phyloP scores from a whole-genome alignment of 495 filamentous ascomycete species.

The Tricharina praecox region DNA sequence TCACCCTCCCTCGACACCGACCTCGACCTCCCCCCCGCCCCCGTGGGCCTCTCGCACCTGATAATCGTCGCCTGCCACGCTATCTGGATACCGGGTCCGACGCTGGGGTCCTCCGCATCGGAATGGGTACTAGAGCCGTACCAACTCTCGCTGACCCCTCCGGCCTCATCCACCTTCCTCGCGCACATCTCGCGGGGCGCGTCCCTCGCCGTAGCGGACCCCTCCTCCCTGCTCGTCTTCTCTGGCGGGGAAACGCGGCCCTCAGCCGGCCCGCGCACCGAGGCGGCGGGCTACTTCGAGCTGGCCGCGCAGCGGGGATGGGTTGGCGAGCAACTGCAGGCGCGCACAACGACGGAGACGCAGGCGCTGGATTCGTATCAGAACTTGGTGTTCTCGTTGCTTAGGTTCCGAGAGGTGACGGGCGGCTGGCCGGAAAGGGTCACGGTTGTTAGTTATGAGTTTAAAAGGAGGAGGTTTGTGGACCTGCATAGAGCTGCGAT shows the following conservation, averaged over 20 bases:
- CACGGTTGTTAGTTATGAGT: slow-evolving; percentile 57
- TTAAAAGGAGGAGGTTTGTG: slow-evolving; percentile 52
- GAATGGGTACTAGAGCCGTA: slow-evolving; percentile 42
- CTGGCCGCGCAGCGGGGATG: slow-evolving; percentile 32
- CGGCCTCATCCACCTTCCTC: slow-evolving; percentile 58
- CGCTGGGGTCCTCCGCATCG: slow-evolving; percentile 37
- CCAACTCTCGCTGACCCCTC: no score
- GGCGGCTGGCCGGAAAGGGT: slow-evolving; percentile 37
- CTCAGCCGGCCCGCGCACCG: slow-evolving; percentile 26
- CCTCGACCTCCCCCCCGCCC: slow-evolving; percentile 8
- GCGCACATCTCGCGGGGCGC: slow-evolving; percentile 53
- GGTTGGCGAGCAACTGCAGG: slow-evolving; percentile 21
- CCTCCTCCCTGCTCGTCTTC: slow-evolving; percentile 40
- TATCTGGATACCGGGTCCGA: slow-evolving; percentile 53
- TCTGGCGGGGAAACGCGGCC: slow-evolving; percentile 36
- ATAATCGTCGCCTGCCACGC: slow-evolving; percentile 70
- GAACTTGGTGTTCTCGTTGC: slow-evolving; percentile 56
- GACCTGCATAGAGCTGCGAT: slow-evolving; percentile 51
- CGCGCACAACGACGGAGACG: slow-evolving; percentile 39
- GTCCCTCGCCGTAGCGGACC: slow-evolving; percentile 24
- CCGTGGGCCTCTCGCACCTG: slow-evolving; percentile 27
- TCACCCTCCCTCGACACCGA: background rate
- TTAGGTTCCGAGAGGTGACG: slow-evolving; percentile 36
- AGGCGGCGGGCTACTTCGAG: slow-evolving; percentile 49
- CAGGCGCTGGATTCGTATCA: slow-evolving; percentile 63